A percentile compares a stretch with the other conserved stretches of the same genome.
These are phyloP conservation scores for Mucor racemosus DNA, from an alignment of 371 early-diverging fungal genomes.

Conservation along the genomic window DNA sequence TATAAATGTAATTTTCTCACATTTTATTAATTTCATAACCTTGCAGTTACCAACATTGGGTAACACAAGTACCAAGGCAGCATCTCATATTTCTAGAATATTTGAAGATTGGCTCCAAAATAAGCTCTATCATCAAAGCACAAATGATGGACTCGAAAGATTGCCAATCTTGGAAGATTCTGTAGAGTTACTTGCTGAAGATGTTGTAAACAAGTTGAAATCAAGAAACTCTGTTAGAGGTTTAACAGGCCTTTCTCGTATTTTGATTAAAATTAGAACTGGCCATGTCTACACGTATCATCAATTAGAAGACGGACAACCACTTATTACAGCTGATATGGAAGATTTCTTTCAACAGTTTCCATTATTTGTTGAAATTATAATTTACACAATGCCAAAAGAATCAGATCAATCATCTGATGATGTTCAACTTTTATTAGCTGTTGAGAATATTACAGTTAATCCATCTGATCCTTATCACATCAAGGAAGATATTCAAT, in stretches of 20 bases:
- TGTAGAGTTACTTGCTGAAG: constrained; percentile 40
- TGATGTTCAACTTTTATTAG: constrained; percentile 30
- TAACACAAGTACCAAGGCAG: constrained; percentile 38
- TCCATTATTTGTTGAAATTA: constrained; percentile 41
- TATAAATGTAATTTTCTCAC: not conserved
- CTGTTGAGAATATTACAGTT: constrained; percentile 35
- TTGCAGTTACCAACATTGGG: constrained; percentile 40
- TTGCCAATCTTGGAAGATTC: constrained; percentile 43
- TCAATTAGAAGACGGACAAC: constrained; percentile 39
- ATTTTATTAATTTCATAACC: not conserved
- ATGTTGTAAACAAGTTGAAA: constrained; percentile 38
- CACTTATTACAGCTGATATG: constrained; percentile 38
- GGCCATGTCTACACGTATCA: constrained; percentile 41
- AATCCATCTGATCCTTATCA: constrained; percentile 36
- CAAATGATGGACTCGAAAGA: constrained; percentile 19
- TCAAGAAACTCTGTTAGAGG: constrained; percentile 27
- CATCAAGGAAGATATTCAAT: constrained; percentile 34
- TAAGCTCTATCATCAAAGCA: constrained; percentile 31
- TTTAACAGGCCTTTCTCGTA: constrained; percentile 30
- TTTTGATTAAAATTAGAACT: constrained; percentile 33
- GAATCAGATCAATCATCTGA: constrained; percentile 19
- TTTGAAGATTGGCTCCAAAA: constrained; percentile 47
- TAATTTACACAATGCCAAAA: constrained; percentile 32
- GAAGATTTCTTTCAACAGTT: constrained; percentile 46
- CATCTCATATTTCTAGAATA: constrained; percentile 38